phyloP scores from a whole-genome alignment of 2,329 filamentous ascomycete genomes.

The Fusarium camptoceras region DNA sequence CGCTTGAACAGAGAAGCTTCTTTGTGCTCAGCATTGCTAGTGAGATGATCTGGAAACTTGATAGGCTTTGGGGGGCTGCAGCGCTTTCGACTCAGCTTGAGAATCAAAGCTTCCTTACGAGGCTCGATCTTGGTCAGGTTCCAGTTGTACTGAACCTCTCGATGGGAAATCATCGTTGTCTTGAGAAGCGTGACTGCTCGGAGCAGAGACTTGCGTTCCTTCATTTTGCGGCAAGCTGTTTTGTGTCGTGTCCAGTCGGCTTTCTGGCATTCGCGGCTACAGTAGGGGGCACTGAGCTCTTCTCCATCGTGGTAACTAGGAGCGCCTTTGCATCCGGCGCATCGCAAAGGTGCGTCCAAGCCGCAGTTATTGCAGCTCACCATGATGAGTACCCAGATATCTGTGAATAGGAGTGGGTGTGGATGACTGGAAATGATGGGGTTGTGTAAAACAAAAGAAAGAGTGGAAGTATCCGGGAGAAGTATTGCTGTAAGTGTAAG shows the following conservation, averaged over 20 bases:
- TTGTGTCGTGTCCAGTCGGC: constrained; percentile 19
- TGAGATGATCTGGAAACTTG: constrained; percentile 18
- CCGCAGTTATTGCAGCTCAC: constrained; percentile 16
- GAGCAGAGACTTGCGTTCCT: constrained; percentile 11
- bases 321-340: constrained; percentile 3
- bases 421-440: not conserved
- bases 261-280: constrained; percentile 20
- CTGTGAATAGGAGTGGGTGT: not conserved
- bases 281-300: constrained; percentile 14
- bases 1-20: constrained; percentile 14
- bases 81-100: not conserved
- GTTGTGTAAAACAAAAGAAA: not conserved
- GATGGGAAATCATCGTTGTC: constrained; percentile 15
- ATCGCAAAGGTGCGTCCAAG: constrained; percentile 3
- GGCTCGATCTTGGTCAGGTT: constrained; percentile 7
- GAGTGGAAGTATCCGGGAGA: not conserved
- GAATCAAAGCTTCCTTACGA: constrained; percentile 3
- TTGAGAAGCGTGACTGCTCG: constrained; percentile 20
- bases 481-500: too few relatives aligned
- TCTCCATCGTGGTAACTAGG: constrained; percentile 31
- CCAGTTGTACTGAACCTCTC: constrained; percentile 12
- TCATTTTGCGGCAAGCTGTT: constrained; percentile 9
- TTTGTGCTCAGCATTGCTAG: constrained; percentile 6
- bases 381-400: constrained; percentile 3
- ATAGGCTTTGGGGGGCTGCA: not conserved